These are phyloP conservation scores for Lenwebbia sp. DNA, from an alignment of 345 rosid genomes.

Conservation along the genomic window DNA sequence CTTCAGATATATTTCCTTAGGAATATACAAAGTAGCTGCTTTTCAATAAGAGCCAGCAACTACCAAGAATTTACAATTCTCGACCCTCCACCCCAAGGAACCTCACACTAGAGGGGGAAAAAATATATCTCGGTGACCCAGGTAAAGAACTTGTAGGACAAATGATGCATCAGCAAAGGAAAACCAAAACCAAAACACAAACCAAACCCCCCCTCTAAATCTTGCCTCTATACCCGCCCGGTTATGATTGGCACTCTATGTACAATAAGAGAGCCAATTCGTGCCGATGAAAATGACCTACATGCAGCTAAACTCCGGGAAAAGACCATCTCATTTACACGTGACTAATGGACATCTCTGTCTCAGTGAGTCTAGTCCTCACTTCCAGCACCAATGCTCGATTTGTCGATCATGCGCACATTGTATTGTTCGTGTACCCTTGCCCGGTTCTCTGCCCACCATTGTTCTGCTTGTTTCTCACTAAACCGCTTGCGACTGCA, in stretches of 20 bases:
- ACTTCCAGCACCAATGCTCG: conserved; percentile 68
- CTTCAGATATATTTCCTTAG: not conserved
- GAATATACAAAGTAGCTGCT: conserved; percentile 13
- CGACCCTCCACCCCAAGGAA: not conserved
- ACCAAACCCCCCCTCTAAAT: not conserved
- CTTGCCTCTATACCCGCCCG: not conserved
- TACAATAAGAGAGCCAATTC: not conserved
- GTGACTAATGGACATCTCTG: not conserved
- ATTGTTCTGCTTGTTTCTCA: conserved; percentile 91
- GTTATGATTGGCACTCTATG: not conserved
- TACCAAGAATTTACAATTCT: conserved; percentile 54
- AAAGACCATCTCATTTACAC: conserved; percentile 17
- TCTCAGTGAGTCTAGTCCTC: conserved; percentile 59
- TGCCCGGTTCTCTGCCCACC: conserved; percentile 96
- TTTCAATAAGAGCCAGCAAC: conserved; percentile 18
- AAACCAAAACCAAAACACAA: not conserved
- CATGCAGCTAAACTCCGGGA: conserved; percentile 11
- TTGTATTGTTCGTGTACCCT: conserved; percentile 84
- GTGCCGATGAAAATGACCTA: not conserved
- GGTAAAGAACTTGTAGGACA: not conserved
- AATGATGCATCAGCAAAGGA: not conserved
- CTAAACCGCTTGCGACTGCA: conserved; percentile 90
- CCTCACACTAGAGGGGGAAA: not conserved
- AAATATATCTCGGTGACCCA: not conserved
- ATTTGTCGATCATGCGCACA: conserved; percentile 72